These are phyloP conservation scores for Myotisia sp. DNA, from an alignment of 2,329 filamentous ascomycete species.

Conservation along the genomic window DNA sequence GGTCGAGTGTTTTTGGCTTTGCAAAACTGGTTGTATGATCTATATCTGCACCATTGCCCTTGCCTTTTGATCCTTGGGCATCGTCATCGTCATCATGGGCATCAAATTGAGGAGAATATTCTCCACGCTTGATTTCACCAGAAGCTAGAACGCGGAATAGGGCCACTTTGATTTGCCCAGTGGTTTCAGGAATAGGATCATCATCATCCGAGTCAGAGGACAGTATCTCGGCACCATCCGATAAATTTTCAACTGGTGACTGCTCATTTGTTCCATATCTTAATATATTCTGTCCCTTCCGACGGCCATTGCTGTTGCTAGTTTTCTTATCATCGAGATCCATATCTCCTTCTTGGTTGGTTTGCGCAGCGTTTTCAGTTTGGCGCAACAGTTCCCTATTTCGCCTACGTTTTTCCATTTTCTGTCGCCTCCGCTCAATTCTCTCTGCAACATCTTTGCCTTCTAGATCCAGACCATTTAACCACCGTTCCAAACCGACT, in stretches of 20 bases:
- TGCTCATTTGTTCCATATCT: constrained; percentile 67
- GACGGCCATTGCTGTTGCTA: constrained; percentile 18
- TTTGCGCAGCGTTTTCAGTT: constrained; percentile 31
- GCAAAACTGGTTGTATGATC: constrained; percentile 97
- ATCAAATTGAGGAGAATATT: constrained; percentile 95
- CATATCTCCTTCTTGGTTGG: constrained; percentile 32
- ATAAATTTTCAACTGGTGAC: constrained; percentile 57
- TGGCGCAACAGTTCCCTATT: constrained; percentile 54
- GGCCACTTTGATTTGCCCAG: constrained; percentile 95
- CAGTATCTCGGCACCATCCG: constrained; percentile 53
- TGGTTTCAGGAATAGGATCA: constrained; percentile 74
- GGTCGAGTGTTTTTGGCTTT: constrained; percentile 88
- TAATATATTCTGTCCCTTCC: constrained; percentile 51
- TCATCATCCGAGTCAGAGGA: constrained; percentile 65
- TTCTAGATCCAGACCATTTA: constrained; percentile 90
- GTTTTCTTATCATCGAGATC: constrained; percentile 23
- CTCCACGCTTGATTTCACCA: constrained; percentile 92
- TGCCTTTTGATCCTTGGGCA: constrained; percentile 29
- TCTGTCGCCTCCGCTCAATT: constrained; percentile 47
- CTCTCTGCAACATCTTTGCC: constrained; percentile 81
- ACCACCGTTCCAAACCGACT: constrained; percentile 87
- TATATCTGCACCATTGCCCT: constrained; percentile 59
- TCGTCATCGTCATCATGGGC: constrained; percentile 89
- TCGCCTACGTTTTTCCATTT: constrained; percentile 70
- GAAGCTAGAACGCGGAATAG: constrained; percentile 91